These are phyloP conservation scores for Aspergillus proliferans DNA, from an alignment of 2,329 filamentous ascomycete genomes.

Conservation along the genomic window DNA sequence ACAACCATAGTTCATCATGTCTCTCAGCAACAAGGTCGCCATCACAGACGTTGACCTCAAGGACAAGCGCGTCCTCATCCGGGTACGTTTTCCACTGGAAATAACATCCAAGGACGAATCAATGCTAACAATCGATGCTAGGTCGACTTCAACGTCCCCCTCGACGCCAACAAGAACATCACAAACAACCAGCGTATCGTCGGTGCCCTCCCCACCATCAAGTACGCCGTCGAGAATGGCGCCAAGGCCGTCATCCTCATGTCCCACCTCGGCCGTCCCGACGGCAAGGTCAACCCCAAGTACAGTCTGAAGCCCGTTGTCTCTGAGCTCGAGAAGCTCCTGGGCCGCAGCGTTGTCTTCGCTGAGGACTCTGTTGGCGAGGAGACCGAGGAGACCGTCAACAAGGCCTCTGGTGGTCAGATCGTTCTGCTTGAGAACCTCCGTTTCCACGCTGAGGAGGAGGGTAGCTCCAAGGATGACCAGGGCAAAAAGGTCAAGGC, in stretches of 20 bases:
- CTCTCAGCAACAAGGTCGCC: slow-evolving; percentile 95
- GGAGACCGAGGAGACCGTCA: slow-evolving; percentile 84
- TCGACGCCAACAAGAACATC: slow-evolving; percentile 85
- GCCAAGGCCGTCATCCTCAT: slow-evolving; percentile 93
- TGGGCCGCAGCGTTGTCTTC: slow-evolving; percentile 78
- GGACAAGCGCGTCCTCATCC: slow-evolving; percentile 96
- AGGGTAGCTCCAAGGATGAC: slow-evolving; percentile 89
- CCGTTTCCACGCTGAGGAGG: slow-evolving; percentile 96
- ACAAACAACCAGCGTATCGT: slow-evolving; percentile 99
- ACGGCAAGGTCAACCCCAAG: slow-evolving; percentile 83
- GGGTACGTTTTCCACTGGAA: slow-evolving; percentile 56
- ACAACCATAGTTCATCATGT: slow-evolving; percentile 55
- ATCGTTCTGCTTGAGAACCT: slow-evolving; percentile 94
- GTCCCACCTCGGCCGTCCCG: slow-evolving; percentile 95
- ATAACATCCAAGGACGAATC: neutral
- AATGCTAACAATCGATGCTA: slow-evolving; percentile 32
- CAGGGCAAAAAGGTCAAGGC: slow-evolving; percentile 98
- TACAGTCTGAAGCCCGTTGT: slow-evolving; percentile 93
- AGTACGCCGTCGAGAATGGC: slow-evolving; percentile 82
- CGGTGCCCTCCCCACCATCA: slow-evolving; percentile 90
- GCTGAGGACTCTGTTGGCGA: slow-evolving; percentile 84
- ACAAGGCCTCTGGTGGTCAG: slow-evolving; percentile 71
- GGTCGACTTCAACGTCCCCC: slow-evolving; percentile 99
- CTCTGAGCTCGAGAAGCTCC: slow-evolving; percentile 82
- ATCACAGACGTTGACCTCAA: slow-evolving; percentile 96